Conservation (phyloP, 2,329 filamentous ascomycete species). For the Fusarium coffeatum region DNA sequence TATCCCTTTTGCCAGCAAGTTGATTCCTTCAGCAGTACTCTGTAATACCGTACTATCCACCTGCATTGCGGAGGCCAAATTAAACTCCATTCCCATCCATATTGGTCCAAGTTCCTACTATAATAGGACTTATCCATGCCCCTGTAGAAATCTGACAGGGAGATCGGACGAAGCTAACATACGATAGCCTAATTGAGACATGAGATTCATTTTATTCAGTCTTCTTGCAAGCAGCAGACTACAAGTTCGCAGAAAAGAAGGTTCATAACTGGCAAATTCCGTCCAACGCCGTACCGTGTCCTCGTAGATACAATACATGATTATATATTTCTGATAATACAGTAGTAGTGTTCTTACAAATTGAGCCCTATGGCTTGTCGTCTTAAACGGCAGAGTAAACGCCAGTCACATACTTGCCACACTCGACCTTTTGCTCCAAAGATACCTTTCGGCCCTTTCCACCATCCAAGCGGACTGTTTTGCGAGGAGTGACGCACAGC, state of each 20-base stretch:
- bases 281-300: constrained; percentile 30
- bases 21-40: neutral
- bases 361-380: neutral
- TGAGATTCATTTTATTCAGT: neutral
- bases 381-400: constrained; percentile 76
- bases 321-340: constrained; percentile 37
- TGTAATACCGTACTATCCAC: neutral
- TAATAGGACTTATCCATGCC: constrained; percentile 4
- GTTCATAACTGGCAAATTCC: constrained; percentile 14
- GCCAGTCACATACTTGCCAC: constrained; percentile 82
- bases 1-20: neutral
- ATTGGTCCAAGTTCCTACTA: constrained; percentile 7
- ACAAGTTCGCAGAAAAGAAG: constrained; percentile 15
- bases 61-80: constrained; percentile 19
- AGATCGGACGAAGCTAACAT: constrained; percentile 10
- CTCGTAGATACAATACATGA: constrained; percentile 27
- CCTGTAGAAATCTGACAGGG: constrained; percentile 20
- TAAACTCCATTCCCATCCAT: constrained; percentile 6
- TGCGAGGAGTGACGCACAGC: constrained; percentile 82
- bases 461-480: constrained; percentile 71
- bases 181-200: neutral
- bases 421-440: constrained; percentile 89
- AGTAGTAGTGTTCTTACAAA: constrained; percentile 19
- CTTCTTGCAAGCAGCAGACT: neutral
- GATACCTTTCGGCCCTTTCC: constrained; percentile 75